Percentiles rank a stretch among this genome's conserved stretches.
Conservation (phyloP, 805 yeast species). For the Wickerhamiella siamensis region DNA sequence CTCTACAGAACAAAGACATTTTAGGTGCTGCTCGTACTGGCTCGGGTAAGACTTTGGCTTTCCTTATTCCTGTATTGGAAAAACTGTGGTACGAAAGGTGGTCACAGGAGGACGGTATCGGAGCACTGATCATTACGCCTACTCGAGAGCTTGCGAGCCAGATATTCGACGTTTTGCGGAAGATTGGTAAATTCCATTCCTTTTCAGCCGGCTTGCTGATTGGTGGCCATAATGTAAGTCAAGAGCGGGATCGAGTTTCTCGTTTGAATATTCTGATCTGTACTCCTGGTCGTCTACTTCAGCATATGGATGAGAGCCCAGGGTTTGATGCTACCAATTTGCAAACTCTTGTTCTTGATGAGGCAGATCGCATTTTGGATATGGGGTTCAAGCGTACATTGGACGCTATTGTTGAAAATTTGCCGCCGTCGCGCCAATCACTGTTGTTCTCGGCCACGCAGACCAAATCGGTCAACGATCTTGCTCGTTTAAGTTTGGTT, state of each 20-base stretch:
- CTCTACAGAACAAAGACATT: constrained; percentile 64
- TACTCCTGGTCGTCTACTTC: constrained; percentile 83
- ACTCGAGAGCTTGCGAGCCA: constrained; percentile 86
- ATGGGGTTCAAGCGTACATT: constrained; percentile 82
- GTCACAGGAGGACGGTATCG: constrained; percentile 76
- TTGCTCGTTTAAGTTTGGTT: constrained; percentile 63
- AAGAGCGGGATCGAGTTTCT: constrained; percentile 66
- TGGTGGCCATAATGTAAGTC: constrained; percentile 81
- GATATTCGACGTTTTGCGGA: constrained; percentile 73
- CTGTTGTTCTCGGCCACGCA: constrained; percentile 80
- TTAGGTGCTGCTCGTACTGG: constrained; percentile 85
- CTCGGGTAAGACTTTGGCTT: constrained; percentile 82
- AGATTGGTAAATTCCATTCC: constrained; percentile 57
- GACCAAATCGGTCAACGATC: constrained; percentile 64
- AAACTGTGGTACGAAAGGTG: constrained; percentile 48
- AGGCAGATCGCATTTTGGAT: constrained; percentile 84
- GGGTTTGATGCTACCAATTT: constrained; percentile 62
- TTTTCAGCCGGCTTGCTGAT: constrained; percentile 85
- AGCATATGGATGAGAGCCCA: constrained; percentile 80
- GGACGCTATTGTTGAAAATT: constrained; percentile 62
- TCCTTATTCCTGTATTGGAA: constrained; percentile 62
- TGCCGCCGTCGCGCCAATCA: constrained; percentile 75
- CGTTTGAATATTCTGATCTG: constrained; percentile 73
- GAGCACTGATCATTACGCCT: constrained; percentile 81
- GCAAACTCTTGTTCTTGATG: constrained; percentile 72